Evolutionary conservation across 2,329 filamentous ascomycete species (phyloP).

Genomic region (Ciborinia camelliae): DNA sequence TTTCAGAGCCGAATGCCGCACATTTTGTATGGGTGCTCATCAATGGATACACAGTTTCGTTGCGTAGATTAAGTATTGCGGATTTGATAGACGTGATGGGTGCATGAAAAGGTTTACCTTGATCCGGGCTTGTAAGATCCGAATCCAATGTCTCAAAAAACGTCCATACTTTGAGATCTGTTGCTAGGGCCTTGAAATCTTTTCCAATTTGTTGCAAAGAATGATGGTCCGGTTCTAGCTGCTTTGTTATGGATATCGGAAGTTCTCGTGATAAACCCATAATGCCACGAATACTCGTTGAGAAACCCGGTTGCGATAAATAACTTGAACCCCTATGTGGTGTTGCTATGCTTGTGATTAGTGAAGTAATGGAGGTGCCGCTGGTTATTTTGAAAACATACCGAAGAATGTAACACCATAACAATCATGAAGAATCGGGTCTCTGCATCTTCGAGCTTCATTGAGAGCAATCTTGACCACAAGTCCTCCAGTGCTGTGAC

Average conservation of each 20-base stretch:
- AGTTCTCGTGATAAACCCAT: background rate
- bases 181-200: conserved; percentile 19
- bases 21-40: conserved; percentile 17
- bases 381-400: background rate
- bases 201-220: conserved; percentile 13
- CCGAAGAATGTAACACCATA: background rate
- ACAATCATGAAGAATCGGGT: background rate
- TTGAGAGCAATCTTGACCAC: background rate
- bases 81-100: conserved; percentile 23
- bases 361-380: background rate
- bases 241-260: background rate
- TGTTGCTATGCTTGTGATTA: background rate
- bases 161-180: conserved; percentile 19
- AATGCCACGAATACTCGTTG: background rate
- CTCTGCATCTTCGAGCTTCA: background rate
- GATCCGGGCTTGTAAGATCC: conserved; percentile 8
- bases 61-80: conserved; percentile 18
- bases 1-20: background rate
- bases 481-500: background rate
- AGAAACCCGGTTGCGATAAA: background rate
- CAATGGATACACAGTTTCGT: conserved; percentile 20
- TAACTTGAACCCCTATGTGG: background rate
- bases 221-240: conserved; percentile 11
- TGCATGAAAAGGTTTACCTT: conserved; percentile 18
- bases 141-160: conserved; percentile 22